Base-by-base conservation (phyloP, 2,329 filamentous ascomycete genomes). In the Fusarium longipes region DNA sequence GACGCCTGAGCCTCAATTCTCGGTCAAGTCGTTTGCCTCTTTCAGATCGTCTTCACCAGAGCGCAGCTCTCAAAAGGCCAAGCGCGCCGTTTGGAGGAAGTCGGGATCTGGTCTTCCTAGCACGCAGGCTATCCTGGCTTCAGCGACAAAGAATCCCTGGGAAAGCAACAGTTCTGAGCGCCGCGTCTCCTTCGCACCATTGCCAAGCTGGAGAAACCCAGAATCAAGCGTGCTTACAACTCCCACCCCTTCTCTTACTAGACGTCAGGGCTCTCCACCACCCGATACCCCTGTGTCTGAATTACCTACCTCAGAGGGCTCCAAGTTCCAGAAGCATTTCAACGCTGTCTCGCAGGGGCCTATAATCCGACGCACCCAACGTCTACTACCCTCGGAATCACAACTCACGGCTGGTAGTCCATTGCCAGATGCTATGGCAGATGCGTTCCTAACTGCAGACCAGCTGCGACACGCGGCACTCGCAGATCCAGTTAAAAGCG, bases 1-100 rank as follows among this genome's bases (percentile, higher is more conserved):
- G 3, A 83, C 82, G 1, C 81, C 83, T 8, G 82, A 86, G 48
- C 79, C 82, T 15, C 80, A 80, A 6, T 77, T 85, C 29, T 82
- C 81, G 0, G 78, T 86, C 67, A 85, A 83, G 63, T 80, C 84
- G 1, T 87, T 87, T 70, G 79, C 82, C 2, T 80, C 81, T 2
- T 87, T 87, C 70, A 81, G 84, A 70, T 82, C 82, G 1, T 81
- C 83, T 1, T 84, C 84, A 0, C 82, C 84, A 1, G 77, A 80
- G 38, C 76, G 69, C n/a, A 67, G 64, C 15, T 63, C 70, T 27
- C 66, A 62, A 25, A 42, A 57, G 62, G 53, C 36, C 8, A 65
- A 53, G 17, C 49, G 35, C 38, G 52, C 42, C n/a, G 70, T 67
- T 20, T 71, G 61, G 36, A 68, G 58, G 58, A 70, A 65, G 40